These are phyloP conservation scores for Hordeum vulgare DNA, from an alignment of 176 grass and related monocot genomes.

Conservation along the genomic window MorexV3_pseudomolecules_assembly NC_058519.1:628739737-628740236, in stretches of 20 bases:
- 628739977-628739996: constrained; percentile 85
- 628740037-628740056: constrained; percentile 16
- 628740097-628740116: background rate
- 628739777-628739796: constrained; percentile 32
- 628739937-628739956: constrained; percentile 83
- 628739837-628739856: background rate
- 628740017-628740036: constrained; percentile 10
- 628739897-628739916: background rate
- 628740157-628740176: background rate
- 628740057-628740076: background rate
- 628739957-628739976: constrained; percentile 82
- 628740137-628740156: background rate
- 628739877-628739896: background rate
- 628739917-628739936: background rate
- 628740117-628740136: background rate
- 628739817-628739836: background rate
- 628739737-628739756: background rate
- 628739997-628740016: constrained; percentile 83
- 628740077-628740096: background rate
- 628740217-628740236: background rate
- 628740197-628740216: background rate
- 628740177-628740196: background rate
- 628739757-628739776: background rate
- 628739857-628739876: background rate
- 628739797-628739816: constrained; percentile 3